Percentiles rank a stretch among this genome's conserved stretches.
These are phyloP conservation scores for Chenopodium berlandieri DNA, from an alignment of 148 eudicot genomes.

Conservation along the genomic window DNA sequence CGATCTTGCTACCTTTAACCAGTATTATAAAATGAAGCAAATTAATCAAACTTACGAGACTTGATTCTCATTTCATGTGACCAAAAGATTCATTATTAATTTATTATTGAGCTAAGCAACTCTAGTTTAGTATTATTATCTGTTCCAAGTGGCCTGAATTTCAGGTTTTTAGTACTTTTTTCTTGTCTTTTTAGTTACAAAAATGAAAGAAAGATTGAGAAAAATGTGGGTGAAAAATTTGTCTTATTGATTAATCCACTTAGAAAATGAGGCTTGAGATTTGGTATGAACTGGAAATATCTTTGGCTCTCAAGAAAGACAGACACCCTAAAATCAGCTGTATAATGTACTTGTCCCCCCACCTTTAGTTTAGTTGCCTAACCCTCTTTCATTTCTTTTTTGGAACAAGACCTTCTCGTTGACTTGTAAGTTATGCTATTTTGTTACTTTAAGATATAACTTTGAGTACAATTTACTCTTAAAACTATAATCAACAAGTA, in stretches of 20 bases:
- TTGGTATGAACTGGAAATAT: constrained; percentile 16
- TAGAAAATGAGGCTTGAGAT: background rate
- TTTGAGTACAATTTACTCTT: background rate
- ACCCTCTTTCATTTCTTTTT: background rate
- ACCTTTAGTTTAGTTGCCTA: background rate
- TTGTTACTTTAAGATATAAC: background rate
- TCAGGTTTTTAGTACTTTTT: background rate
- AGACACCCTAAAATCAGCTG: constrained; percentile 21
- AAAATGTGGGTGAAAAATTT: background rate
- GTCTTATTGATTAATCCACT: background rate
- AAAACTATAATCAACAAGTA: too few species aligned
- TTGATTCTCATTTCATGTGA: background rate
- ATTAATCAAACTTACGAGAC: background rate
- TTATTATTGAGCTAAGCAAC: background rate
- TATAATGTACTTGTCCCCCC: constrained; percentile 17
- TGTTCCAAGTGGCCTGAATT: background rate
- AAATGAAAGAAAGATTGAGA: background rate
- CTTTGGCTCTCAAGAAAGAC: background rate
- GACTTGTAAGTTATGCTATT: background rate
- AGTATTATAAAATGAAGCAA: background rate
- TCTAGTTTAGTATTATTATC: background rate
- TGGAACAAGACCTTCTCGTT: background rate
- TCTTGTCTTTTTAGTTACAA: background rate
- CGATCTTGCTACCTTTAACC: background rate
- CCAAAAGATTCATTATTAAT: background rate